Evolutionary conservation across 768 basidiomycete genomes (phyloP), one percentile per base, ranked within the genome.

Genomic region (Trametes villosa): DNA sequence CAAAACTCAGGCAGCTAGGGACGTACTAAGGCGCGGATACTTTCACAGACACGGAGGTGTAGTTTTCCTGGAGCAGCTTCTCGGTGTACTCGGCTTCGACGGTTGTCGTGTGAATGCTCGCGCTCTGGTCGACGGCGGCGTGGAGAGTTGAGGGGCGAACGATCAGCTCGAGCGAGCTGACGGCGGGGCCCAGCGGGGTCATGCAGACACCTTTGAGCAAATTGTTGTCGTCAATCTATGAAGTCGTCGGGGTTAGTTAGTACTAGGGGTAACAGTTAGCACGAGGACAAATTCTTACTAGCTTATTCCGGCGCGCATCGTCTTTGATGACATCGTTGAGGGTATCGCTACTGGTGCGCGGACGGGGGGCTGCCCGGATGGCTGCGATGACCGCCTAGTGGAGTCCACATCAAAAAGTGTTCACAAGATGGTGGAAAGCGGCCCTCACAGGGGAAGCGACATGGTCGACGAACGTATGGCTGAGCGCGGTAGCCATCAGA

Each of bases 51-150:
- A 26, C 20, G 18, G 52, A 53, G 18, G 20, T 53, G 29, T 53
- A 53, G 36, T 53, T 53, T 2, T 34, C 20, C 18, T 53, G 17
- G 20, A 53, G 34, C 22, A 53, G 38, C 22, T 36, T 38, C 27
- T 53, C 17, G 26, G 52, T 53, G 36, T 26, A 53, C 29, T 53
- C 36, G 9, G 52, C 52, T 30, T 53, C 52, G 15, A 53, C 52
- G 36, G 38, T 41, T 9, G 52, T 53, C 20, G 52, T 53, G 17
- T 40, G 33, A 13, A 53, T 41, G 15, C 4, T 20, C 12, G 52
- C 52, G 12, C 15, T 44, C 12, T 38, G 22, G 20, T 53, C 27
- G 34, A 53, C 52, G 9, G 17, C 24, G 18, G 18, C 24, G 15
- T 40, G 30, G 15, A 53, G 38, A 9, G 33, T 53, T 34, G 20